Evolutionary conservation across 2,329 filamentous ascomycete species (phyloP).

Genomic region (Pseudophaeomoniella oleicola): DNA sequence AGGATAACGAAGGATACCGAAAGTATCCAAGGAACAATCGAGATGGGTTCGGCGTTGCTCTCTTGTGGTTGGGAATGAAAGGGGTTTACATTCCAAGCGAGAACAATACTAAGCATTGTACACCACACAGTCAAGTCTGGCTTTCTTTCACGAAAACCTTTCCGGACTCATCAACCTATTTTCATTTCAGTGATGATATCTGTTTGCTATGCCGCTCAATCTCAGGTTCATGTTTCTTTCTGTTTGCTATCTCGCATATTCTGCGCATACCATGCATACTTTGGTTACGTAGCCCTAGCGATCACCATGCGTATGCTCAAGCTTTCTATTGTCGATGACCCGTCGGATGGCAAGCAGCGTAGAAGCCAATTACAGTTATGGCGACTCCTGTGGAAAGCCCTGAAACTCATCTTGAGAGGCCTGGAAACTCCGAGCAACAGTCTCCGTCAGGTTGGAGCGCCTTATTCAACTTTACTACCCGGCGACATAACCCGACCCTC

Average conservation of each 20-base stretch:
- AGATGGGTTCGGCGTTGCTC: too few relatives aligned
- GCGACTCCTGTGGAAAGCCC: not conserved
- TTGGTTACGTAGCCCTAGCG: too few relatives aligned
- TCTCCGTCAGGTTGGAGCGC: conserved; percentile 27
- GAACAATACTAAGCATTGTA: conserved; percentile 11
- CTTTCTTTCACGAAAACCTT: too few relatives aligned
- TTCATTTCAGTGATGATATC: too few relatives aligned
- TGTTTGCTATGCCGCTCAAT: too few relatives aligned
- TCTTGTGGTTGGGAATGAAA: too few relatives aligned
- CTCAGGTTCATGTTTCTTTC: too few relatives aligned
- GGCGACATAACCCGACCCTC: conserved; percentile 41
- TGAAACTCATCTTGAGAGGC: not conserved
- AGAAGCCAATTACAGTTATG: not conserved
- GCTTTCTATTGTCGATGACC: not conserved
- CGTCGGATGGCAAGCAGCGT: conserved; percentile 4
- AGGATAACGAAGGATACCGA: too few relatives aligned
- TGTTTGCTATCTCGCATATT: too few relatives aligned
- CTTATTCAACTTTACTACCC: conserved; percentile 61
- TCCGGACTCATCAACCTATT: too few relatives aligned
- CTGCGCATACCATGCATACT: too few relatives aligned
- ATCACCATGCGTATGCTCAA: conserved; percentile 4
- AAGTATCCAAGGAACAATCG: too few relatives aligned
- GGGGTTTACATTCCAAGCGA: conserved; percentile 1
- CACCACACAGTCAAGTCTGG: conserved; percentile 9
- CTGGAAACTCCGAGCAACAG: not conserved